Evolutionary conservation across 2,329 filamentous ascomycete species (phyloP), one percentile per base, ranked within the genome.

Genomic region (Aspergillus sp.): DNA sequence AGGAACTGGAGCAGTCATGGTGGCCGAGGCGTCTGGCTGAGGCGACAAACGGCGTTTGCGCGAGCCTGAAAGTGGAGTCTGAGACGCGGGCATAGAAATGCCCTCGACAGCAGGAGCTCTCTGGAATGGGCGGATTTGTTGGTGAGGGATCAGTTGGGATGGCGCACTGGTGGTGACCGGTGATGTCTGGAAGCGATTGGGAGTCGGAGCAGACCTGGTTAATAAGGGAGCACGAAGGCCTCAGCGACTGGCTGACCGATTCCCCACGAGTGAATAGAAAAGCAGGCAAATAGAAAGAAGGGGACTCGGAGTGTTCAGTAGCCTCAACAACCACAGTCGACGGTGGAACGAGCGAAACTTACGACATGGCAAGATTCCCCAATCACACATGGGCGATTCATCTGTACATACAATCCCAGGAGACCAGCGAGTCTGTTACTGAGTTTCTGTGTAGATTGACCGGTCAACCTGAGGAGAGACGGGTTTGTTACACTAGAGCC

Each of bases 1-100:
- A 35, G 49, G 40, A 29, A 55, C 43, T 25, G 53, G 47, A 14
- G 59, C 42, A 26, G 52, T 43, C 50, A 63, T 61, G 48, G 61
- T 45, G 44, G 55, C 34, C 40, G 63, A 45, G 22, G 55, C 39
- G 34, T 55, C 47, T 40, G 52, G 32, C 34, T 56, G 54, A 22
- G 55, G 60, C 15, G 61, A 64, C 37, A 60, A 52, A 37, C 59
- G 60, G 36, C 63, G 59, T 55, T 67, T 68, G 37, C 63, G 61
- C 24, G 64, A 57, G 41, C 63, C 65, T 32, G 49, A 43, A 36
- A 48, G 45, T 20, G 53, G 45, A 32, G 51, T 45, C 24, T 53
- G 55, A 33, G 55, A 42, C 27, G 48, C 51, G 34, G 56, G 57
- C 50, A 66, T 66, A 24, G 57, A 53, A 36, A 62, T 57, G 37